Percentiles rank a stretch among this genome's conserved stretches.
These are phyloP conservation scores for Linnemannia exigua DNA, from an alignment of 192 early-diverging fungal genomes.

Conservation along the genomic window DNA sequence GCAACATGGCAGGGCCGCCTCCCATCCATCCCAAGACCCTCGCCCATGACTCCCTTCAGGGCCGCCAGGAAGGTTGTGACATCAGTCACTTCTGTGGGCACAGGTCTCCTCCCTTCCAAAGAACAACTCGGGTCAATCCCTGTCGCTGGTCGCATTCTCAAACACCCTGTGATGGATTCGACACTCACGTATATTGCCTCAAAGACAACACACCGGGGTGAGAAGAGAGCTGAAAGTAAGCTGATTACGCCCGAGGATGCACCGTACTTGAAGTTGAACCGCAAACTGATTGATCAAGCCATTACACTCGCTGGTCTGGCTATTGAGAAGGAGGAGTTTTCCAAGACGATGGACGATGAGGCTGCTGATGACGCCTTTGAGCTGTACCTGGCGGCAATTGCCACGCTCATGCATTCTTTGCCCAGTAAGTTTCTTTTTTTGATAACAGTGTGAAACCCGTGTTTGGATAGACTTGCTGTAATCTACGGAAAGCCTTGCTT, in stretches of 20 bases:
- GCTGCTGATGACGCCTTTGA: slow-evolving; percentile 58
- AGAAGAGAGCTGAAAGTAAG: slow-evolving; percentile 17
- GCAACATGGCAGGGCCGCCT: slow-evolving; percentile 31
- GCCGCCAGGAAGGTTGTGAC: slow-evolving; percentile 45
- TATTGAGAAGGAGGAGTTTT: slow-evolving; percentile 46
- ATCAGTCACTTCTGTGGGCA: slow-evolving; percentile 50
- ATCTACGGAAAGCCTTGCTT: not conserved
- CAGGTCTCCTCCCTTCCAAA: slow-evolving; percentile 46
- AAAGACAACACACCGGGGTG: slow-evolving; percentile 32
- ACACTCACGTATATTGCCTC: slow-evolving; percentile 53
- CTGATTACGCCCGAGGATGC: slow-evolving; percentile 30
- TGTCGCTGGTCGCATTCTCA: slow-evolving; percentile 52
- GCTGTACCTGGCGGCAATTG: slow-evolving; percentile 51
- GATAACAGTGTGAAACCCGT: not conserved
- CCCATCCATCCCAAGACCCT: slow-evolving; percentile 44
- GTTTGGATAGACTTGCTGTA: not conserved
- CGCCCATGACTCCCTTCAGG: slow-evolving; percentile 42
- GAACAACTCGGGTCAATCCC: slow-evolving; percentile 53
- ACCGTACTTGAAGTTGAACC: slow-evolving; percentile 50
- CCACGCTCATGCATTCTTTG: slow-evolving; percentile 53
- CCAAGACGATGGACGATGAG: slow-evolving; percentile 53
- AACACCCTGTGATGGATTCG: slow-evolving; percentile 54
- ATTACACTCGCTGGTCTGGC: slow-evolving; percentile 48
- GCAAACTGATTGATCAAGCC: slow-evolving; percentile 53
- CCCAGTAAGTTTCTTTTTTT: slow-evolving; percentile 47